These are phyloP conservation scores for Toxoplasma gondii DNA, from an alignment of 169 alveolate genomes.

Conservation along the genomic window DNA sequence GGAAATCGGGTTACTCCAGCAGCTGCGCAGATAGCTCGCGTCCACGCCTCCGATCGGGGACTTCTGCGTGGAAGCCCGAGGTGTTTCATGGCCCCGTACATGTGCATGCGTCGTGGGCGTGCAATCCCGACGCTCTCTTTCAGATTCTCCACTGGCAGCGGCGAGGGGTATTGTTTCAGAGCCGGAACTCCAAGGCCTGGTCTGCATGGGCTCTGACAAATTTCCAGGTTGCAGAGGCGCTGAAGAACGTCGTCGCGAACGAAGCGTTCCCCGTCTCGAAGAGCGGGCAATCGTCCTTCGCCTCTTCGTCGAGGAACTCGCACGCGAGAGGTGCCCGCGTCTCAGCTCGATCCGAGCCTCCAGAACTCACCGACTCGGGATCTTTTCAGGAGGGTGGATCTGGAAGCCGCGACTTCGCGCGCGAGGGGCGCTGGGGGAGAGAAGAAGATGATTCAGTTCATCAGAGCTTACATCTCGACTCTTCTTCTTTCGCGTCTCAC, in stretches of 20 bases:
- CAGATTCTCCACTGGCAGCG: conserved; percentile 33
- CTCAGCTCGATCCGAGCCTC: neutral
- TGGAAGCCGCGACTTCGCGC: neutral
- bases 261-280: neutral
- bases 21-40: neutral
- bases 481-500: neutral
- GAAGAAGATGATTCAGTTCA: neutral
- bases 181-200: conserved; percentile 84
- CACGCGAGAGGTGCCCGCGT: neutral
- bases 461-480: neutral
- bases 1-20: neutral
- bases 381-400: neutral
- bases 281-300: neutral
- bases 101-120: neutral
- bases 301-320: neutral
- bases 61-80: neutral
- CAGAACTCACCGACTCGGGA: neutral
- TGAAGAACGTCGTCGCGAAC: neutral
- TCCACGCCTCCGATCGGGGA: neutral
- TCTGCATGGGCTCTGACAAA: conserved; percentile 86
- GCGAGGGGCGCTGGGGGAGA: neutral
- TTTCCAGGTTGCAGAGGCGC: conserved; percentile 78
- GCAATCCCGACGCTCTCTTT: neutral
- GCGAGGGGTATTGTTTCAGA: neutral
- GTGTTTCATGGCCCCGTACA: neutral